These are phyloP conservation scores for Boechera retrofracta DNA, from an alignment of 345 rosid genomes.

Conservation along the genomic window DNA sequence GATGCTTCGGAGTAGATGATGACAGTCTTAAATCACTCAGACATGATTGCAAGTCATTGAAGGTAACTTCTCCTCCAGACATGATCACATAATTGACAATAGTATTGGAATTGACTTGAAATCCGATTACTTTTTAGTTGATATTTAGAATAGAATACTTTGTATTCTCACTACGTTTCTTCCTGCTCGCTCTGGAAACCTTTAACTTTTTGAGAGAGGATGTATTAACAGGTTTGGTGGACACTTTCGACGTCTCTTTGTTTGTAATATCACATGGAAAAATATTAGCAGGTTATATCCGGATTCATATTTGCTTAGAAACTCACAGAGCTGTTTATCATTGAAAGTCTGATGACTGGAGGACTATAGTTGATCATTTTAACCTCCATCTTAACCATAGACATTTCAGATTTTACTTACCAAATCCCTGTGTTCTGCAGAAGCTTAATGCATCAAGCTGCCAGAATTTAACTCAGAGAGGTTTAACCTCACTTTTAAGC, in stretches of 20 bases:
- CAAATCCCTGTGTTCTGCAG: conserved; percentile 37
- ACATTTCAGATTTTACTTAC: conserved; percentile 4
- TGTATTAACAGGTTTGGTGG: conserved; percentile 28
- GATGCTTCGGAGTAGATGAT: conserved; percentile 61
- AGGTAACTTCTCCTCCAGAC: conserved; percentile 43
- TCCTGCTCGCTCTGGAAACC: conserved; percentile 26
- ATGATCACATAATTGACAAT: not conserved
- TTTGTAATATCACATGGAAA: conserved; percentile 20
- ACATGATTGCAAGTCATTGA: conserved; percentile 51
- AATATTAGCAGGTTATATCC: not conserved
- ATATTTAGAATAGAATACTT: conserved; percentile 2
- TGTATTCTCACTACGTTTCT: conserved; percentile 12
- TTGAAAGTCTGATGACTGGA: not conserved
- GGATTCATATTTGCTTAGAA: not conserved
- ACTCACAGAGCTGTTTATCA: not conserved
- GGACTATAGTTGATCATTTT: conserved; percentile 5
- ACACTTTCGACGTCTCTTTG: conserved; percentile 11
- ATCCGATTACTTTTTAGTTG: not conserved
- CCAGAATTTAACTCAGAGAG: conserved; percentile 52
- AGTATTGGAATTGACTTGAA: conserved; percentile 4
- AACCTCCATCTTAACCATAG: not conserved
- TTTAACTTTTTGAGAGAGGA: conserved; percentile 22
- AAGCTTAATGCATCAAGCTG: conserved; percentile 54
- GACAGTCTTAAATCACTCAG: conserved; percentile 49
- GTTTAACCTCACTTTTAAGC: conserved; percentile 49